Evolutionary conservation across 805 yeast species (phyloP).

Genomic region (Saturnispora gosingensis): DNA sequence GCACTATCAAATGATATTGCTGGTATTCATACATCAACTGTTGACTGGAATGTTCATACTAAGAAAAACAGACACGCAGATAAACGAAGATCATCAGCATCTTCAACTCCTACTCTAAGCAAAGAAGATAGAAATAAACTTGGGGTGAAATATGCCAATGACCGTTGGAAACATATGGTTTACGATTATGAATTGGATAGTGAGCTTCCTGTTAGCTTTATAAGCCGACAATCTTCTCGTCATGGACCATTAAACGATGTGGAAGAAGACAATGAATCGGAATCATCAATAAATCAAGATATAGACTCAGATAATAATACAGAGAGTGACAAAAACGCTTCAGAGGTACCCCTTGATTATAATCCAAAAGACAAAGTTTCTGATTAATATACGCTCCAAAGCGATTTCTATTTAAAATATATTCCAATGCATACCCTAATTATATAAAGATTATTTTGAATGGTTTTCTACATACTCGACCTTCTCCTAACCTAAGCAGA

Average conservation of each 20-base stretch:
- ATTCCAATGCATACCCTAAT: not conserved
- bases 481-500: not conserved
- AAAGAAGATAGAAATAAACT: constrained; percentile 3
- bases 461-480: not conserved
- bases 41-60: constrained; percentile 8
- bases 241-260: constrained; percentile 4
- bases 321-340: not conserved
- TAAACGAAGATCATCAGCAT: not conserved
- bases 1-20: constrained; percentile 37
- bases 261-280: constrained; percentile 1
- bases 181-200: constrained; percentile 15
- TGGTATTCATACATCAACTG: constrained; percentile 27
- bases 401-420: not conserved
- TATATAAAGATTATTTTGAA: no score
- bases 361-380: not conserved
- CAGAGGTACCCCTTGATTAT: not conserved
- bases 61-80: not conserved
- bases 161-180: constrained; percentile 13
- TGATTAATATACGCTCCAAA: no score
- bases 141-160: constrained; percentile 9
- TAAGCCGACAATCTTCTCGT: constrained; percentile 7
- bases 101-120: not conserved
- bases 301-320: not conserved
- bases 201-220: constrained; percentile 15
- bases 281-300: not conserved